Base-by-base conservation (phyloP, 2,329 filamentous ascomycete genomes). In the Aureobasidium namibiae region DNA sequence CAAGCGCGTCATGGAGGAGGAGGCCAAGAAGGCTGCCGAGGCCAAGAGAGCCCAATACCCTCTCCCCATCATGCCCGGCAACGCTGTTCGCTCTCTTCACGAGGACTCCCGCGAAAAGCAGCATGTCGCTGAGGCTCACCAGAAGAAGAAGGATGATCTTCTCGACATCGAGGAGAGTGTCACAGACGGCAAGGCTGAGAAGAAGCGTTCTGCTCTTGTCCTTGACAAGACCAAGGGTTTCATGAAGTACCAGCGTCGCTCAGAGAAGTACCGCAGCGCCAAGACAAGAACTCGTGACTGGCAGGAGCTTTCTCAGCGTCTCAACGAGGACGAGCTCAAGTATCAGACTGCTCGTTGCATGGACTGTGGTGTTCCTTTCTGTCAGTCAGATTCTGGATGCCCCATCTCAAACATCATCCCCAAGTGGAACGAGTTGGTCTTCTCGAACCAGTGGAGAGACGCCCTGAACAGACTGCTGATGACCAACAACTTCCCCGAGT, bases 401-500 rank as follows among this genome's bases (percentile, higher is more conserved):
- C 92, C 92, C 1, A 96, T 96, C 73, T 91, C 87, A 66, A 97
- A 97, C 77, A 95, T 97, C 70, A 97, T 97, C 68, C 92, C 92
- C 60, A 96, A 96, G 67, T 96, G 90, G 90, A 96, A 95, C 60
- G 91, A 96, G 62, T 64, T 96, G 9, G 83, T 95, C 0, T 84
- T 83, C 57, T 78, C 84, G 60, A 82, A 83, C 49, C 86, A 95
- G 63, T 97, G 92, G 92, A 83, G 86, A 66, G 92, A 96, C 74
- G 92, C 92, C 24, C 84, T 96, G 4, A 92, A 96, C 75, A 84
- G 90, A 61, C 81, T 97, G 11, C 80, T 96, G 57, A 92, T 95
- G 88, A 96, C 92, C 65, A 96, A 97, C 80, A 96, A 96, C 77
- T 96, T 97, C 81, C 92, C 92, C 4, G 92, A 97, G 72, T 96